Percentiles rank a stretch among this genome's conserved stretches.
Evolutionary conservation across 306 rosid genomes (phyloP).

Genomic region (Rosa persica): DNA sequence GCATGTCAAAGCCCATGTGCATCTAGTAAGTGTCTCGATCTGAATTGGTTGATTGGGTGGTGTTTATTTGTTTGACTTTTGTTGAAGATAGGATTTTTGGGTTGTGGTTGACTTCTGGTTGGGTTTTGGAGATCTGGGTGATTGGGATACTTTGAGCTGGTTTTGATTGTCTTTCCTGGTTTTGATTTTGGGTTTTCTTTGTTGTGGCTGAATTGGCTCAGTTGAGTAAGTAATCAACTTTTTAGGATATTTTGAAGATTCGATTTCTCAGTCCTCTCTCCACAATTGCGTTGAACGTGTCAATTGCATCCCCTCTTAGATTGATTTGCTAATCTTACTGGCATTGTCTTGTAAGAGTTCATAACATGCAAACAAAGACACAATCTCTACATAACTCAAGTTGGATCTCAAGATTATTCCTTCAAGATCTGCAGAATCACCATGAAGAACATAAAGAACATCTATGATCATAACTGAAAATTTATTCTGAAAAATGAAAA

Average conservation of each 20-base stretch:
- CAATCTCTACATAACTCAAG: too few species aligned
- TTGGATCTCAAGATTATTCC: too few species aligned
- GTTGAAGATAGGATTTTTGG: not conserved
- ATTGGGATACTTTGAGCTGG: slow-evolving; percentile 19
- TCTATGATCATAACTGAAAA: too few species aligned
- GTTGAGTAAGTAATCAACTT: slow-evolving; percentile 13
- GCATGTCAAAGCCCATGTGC: slow-evolving; percentile 86
- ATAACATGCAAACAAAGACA: too few species aligned
- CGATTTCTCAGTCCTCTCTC: not conserved
- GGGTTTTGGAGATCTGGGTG: slow-evolving; percentile 39
- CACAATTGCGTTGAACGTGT: too few species aligned
- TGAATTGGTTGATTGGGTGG: slow-evolving; percentile 3
- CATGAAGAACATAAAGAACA: too few species aligned
- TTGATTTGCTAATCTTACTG: too few species aligned
- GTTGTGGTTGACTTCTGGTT: not conserved
- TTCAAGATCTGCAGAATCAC: too few species aligned
- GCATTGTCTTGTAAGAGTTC: too few species aligned
- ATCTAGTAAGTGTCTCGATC: slow-evolving; percentile 49
- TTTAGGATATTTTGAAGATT: slow-evolving; percentile 3
- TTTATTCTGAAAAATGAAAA: too few species aligned
- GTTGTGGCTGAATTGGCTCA: slow-evolving; percentile 16
- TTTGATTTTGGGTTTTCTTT: slow-evolving; percentile 10
- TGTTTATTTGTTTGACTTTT: slow-evolving; percentile 16
- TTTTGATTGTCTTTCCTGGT: not conserved
- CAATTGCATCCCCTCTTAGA: too few species aligned